Evolutionary conservation across 352 stramenopile species (phyloP), one percentile per base, ranked within the genome.

Genomic region (Pythium apleroticum): DNA sequence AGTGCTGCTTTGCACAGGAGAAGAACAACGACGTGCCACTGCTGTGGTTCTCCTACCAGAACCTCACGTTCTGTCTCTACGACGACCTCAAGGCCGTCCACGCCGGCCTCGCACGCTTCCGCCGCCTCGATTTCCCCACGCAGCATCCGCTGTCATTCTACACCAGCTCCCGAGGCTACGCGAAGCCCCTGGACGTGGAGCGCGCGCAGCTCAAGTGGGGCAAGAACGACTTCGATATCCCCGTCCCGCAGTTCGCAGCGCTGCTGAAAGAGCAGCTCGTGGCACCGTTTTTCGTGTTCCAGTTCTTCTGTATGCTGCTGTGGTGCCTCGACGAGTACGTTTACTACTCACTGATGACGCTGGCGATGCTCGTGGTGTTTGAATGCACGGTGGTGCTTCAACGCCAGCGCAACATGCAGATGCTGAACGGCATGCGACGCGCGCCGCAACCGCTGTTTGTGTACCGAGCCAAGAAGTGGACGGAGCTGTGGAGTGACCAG

Each of bases 281-380:
- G 5, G 92, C 95, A 39, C 97, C 97, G n/a, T 98, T 99, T 63
- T 98, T 98, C 70, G 76, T 99, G 8, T 99, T 99, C 71, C 97
- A 99, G 73, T 86, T 86, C 43, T 93, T 99, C 37, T 99, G 95
- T 75, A 96, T 98, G 61, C 58, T 97, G 24, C 77, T 99, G 24
- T 99, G 97, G 97, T 96, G 78, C 58, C 74, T 99, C 22, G 97
- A 99, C 75, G 97, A 99, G 70, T 99, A 99, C 75, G 98, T 97
- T 79, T 96, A 98, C 73, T 99, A 98, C 73, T 89, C 89, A 2
- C 68, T 98, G n/a, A 96, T 98, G 68, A 99, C 96, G 9, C 81
- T 99, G 4, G 64, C 83, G 19, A 97, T 97, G 75, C 79, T 99
- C 10, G 69, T 99, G 15, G 58, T 98, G 25, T 98, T 99, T 67